phyloP scores from a whole-genome alignment of 495 filamentous ascomycete genomes.

The Annulohypoxylon stygium region DNA sequence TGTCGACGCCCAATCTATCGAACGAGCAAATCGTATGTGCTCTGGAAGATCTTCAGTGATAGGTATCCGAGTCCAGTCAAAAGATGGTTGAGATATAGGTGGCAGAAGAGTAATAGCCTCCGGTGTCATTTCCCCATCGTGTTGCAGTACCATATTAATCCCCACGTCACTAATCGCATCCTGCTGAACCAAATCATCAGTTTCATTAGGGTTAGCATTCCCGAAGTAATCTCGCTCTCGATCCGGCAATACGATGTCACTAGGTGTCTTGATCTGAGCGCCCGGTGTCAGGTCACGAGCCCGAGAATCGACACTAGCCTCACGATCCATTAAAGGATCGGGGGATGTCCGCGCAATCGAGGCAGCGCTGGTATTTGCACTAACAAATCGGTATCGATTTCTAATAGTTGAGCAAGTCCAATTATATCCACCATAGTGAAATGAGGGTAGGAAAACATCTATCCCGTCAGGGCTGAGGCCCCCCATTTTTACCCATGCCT shows the following conservation, averaged over 20 bases:
- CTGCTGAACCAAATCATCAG: conserved; percentile 36
- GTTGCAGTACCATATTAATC: conserved; percentile 30
- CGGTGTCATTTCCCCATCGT: conserved; percentile 49
- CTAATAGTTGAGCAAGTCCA: conserved; percentile 75
- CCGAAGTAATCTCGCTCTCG: conserved; percentile 58
- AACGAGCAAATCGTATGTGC: conserved; percentile 75
- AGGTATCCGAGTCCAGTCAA: conserved; percentile 79
- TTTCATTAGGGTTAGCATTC: conserved; percentile 34
- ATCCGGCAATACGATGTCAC: conserved; percentile 49
- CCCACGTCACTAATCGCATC: conserved; percentile 35
- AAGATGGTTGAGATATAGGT: conserved; percentile 55
- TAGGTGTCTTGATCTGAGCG: conserved; percentile 41
- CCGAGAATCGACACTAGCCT: conserved; percentile 43
- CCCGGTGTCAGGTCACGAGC: conserved; percentile 47
- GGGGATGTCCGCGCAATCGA: conserved; percentile 53
- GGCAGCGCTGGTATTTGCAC: conserved; percentile 55
- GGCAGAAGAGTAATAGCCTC: conserved; percentile 35
- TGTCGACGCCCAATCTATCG: conserved; percentile 74
- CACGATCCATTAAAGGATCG: conserved; percentile 48
- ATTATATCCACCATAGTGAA: conserved; percentile 66
- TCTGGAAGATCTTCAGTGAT: conserved; percentile 66
- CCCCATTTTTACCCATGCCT: conserved; percentile 70
- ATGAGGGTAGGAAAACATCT: conserved; percentile 62
- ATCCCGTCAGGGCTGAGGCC: conserved; percentile 60
- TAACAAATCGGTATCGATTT: conserved; percentile 73